Conservation (phyloP, 202 grass and related monocot genomes). For the Musa balbisiana region DNA sequence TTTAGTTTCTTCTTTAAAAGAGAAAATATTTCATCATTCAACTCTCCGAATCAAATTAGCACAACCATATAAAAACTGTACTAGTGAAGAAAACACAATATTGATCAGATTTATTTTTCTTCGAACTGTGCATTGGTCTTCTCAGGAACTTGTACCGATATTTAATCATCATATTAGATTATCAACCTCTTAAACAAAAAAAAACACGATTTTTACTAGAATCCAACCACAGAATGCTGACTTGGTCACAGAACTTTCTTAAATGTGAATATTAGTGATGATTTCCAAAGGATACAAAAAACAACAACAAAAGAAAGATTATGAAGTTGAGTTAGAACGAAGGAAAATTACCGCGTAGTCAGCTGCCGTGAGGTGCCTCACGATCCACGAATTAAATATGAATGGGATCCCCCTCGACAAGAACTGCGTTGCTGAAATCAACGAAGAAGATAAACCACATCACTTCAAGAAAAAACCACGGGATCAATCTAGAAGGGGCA, state of each 20-base stretch:
- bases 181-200: too few species aligned
- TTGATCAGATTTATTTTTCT: too few species aligned
- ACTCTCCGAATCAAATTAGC: neutral
- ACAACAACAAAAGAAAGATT: neutral
- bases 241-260: too few species aligned
- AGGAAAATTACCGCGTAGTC: slow-evolving; percentile 57
- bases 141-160: too few species aligned
- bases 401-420: slow-evolving; percentile 74
- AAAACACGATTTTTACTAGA: too few species aligned
- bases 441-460: neutral
- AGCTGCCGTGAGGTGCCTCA: slow-evolving; percentile 67
- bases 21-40: neutral
- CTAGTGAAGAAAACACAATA: too few species aligned
- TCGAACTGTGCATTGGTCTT: too few species aligned
- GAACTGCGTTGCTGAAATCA: slow-evolving; percentile 71
- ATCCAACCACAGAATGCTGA: too few species aligned
- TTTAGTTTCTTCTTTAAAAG: too few species aligned
- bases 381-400: slow-evolving; percentile 85
- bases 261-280: too few species aligned
- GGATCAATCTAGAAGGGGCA: neutral
- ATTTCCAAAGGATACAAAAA: slow-evolving; percentile 1
- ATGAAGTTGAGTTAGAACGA: neutral
- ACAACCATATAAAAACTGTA: neutral
- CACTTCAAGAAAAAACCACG: neutral
- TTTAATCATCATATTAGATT: too few species aligned